Evolutionary conservation across 2,329 filamentous ascomycete genomes (phyloP).

Genomic region (Neoascochyta sp.): DNA sequence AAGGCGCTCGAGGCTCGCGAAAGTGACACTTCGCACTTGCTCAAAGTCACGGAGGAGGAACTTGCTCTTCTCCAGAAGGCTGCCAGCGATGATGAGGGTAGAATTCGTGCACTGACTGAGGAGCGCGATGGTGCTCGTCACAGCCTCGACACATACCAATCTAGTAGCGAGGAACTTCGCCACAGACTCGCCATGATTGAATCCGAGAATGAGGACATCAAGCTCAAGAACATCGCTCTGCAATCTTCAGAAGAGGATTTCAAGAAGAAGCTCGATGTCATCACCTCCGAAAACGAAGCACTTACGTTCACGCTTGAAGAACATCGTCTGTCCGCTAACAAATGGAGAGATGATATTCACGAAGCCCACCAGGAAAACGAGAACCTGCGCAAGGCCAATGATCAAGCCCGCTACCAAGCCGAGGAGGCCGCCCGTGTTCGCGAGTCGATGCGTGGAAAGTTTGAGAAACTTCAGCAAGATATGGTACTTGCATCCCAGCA

Average conservation of each 20-base stretch:
- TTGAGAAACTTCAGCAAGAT: constrained; percentile 81
- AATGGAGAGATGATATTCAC: constrained; percentile 58
- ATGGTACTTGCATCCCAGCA: constrained; percentile 76
- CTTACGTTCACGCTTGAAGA: constrained; percentile 61
- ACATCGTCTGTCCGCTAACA: constrained; percentile 58
- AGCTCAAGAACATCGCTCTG: constrained; percentile 37
- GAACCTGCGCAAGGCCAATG: constrained; percentile 69
- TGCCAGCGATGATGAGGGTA: constrained; percentile 42
- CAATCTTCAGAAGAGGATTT: constrained; percentile 44
- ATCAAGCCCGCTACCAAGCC: constrained; percentile 70
- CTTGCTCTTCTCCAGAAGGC: constrained; percentile 44
- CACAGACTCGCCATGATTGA: constrained; percentile 51
- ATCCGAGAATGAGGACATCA: constrained; percentile 57
- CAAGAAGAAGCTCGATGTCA: constrained; percentile 50
- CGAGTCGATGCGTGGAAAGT: constrained; percentile 78
- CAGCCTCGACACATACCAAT: constrained; percentile 38
- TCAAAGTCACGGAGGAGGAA: constrained; percentile 51
- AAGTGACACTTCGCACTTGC: constrained; percentile 41
- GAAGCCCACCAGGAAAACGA: constrained; percentile 53
- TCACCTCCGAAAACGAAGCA: constrained; percentile 58
- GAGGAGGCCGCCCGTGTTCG: constrained; percentile 82
- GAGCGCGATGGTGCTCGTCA: constrained; percentile 41
- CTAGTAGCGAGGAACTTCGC: constrained; percentile 45
- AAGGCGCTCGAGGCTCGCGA: constrained; percentile 45
- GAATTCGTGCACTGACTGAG: constrained; percentile 42